A percentile compares a stretch with the other conserved stretches of the same genome.
Evolutionary conservation across 108 stramenopile genomes (phyloP).

Genomic region (Cyclotella baltica): DNA sequence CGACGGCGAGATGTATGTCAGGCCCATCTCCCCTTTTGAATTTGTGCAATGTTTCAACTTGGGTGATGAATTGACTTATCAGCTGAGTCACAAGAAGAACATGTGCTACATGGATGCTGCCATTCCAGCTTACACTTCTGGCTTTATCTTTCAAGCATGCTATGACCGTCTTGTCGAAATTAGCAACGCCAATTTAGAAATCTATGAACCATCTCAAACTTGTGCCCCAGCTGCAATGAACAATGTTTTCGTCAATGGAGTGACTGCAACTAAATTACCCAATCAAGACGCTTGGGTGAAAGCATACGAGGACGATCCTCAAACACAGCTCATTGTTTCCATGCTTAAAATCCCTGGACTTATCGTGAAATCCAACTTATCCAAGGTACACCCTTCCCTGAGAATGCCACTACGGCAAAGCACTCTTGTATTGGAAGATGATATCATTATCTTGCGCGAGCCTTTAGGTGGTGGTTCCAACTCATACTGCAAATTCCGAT

Average conservation of each 20-base stretch:
- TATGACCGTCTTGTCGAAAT: background rate
- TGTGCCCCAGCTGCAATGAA: background rate
- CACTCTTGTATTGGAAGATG: background rate
- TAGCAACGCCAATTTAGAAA: constrained; percentile 4
- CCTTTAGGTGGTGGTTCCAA: background rate
- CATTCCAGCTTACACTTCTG: constrained; percentile 10
- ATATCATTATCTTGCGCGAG: background rate
- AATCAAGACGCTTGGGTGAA: background rate
- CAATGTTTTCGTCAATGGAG: constrained; percentile 12
- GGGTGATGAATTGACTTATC: background rate
- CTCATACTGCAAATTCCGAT: constrained; percentile 6
- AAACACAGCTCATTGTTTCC: background rate
- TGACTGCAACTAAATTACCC: constrained; percentile 8
- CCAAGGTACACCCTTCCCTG: background rate
- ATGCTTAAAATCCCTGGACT: background rate
- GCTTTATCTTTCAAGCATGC: background rate
- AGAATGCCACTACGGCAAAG: background rate
- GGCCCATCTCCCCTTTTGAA: constrained; percentile 7
- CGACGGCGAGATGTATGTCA: background rate
- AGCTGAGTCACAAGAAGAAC: background rate
- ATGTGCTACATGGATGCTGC: background rate
- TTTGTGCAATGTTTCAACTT: constrained; percentile 6
- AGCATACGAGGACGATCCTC: background rate
- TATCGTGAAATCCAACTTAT: background rate
- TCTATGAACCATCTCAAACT: background rate